phyloP scores from a whole-genome alignment of 176 grass and related monocot species.

The Phoenix dactylifera region DNA sequence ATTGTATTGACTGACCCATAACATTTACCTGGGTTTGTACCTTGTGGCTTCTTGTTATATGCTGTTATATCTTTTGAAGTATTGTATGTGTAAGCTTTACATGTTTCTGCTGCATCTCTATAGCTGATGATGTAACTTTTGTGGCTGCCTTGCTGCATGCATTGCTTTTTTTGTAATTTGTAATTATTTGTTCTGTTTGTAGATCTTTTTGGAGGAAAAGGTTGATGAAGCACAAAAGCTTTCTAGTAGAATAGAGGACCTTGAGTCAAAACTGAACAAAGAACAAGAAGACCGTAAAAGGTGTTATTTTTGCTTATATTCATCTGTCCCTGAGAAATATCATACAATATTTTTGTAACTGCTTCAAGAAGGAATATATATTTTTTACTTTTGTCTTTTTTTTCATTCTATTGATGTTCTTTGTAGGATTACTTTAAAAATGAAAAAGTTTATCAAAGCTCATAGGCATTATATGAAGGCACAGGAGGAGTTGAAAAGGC shows the following conservation, averaged over 20 bases:
- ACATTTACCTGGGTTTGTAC: no score
- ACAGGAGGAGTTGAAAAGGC: constrained; percentile 71
- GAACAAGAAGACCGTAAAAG: constrained; percentile 58
- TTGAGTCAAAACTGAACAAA: constrained; percentile 54
- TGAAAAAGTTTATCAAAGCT: constrained; percentile 68
- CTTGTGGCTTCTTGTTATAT: no score
- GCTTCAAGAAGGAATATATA: not conserved
- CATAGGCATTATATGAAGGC: constrained; percentile 58
- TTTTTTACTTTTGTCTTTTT: not conserved
- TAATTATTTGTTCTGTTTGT: constrained; percentile 11
- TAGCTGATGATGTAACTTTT: no score
- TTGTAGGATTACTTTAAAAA: constrained; percentile 64
- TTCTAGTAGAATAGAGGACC: constrained; percentile 50
- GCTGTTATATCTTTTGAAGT: no score
- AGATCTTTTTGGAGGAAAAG: constrained; percentile 48
- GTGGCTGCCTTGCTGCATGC: no score
- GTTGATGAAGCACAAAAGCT: constrained; percentile 46
- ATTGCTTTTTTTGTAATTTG: not conserved
- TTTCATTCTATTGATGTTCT: not conserved
- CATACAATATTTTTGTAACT: no score
- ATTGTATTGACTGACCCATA: no score
- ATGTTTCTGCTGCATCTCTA: no score
- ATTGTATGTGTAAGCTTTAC: no score
- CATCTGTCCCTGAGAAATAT: no score
- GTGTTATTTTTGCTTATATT: no score